Conservation (phyloP, 352 stramenopile species). For the Blastocystis sp. region DNA sequence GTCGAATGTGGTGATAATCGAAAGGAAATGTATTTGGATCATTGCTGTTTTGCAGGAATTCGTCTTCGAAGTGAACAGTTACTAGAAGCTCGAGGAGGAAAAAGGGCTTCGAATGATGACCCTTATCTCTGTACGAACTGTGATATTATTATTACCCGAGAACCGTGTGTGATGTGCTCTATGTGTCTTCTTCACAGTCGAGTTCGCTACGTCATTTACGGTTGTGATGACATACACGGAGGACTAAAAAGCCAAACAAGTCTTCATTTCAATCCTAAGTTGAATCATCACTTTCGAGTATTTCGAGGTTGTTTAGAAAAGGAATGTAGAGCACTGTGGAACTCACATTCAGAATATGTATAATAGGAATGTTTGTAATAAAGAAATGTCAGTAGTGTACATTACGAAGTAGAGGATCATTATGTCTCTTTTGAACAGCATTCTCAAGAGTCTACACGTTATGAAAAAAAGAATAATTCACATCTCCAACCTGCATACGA, state of each 20-base stretch:
- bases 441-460: neutral
- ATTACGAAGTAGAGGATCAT: neutral
- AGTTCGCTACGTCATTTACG: conserved; percentile 44
- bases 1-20: conserved; percentile 50
- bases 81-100: neutral
- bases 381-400: conserved; percentile 28
- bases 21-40: conserved; percentile 40
- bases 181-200: conserved; percentile 62
- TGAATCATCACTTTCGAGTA: conserved; percentile 60
- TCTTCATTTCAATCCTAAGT: conserved; percentile 36
- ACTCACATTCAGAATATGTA: neutral
- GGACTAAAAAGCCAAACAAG: conserved; percentile 25
- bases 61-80: conserved; percentile 3
- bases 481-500: conserved; percentile 7
- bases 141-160: conserved; percentile 38
- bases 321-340: conserved; percentile 29
- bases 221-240: conserved; percentile 46
- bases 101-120: conserved; percentile 28
- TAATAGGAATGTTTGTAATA: conserved; percentile 56
- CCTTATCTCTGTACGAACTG: conserved; percentile 63
- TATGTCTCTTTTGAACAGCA: neutral
- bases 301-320: conserved; percentile 51
- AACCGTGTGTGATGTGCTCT: conserved; percentile 51
- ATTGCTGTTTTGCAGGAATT: conserved; percentile 43
- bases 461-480: neutral